Conservation (phyloP, 768 basidiomycete species). For the Calocybe gangraenosa region DNA sequence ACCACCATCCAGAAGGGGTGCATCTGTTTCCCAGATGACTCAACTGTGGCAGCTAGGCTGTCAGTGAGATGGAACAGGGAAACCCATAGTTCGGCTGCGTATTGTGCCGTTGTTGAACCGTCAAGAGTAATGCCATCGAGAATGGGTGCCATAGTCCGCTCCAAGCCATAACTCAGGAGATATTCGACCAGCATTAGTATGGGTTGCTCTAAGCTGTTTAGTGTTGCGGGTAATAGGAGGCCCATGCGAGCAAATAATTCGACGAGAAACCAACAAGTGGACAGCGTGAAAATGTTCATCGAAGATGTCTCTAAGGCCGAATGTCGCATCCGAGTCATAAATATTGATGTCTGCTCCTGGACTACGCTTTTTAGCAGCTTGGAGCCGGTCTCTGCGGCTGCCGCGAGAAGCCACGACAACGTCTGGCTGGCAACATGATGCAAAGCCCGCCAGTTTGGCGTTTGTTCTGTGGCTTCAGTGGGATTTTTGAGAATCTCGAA, state of each 20-base stretch:
- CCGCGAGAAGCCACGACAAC: conserved; percentile 40
- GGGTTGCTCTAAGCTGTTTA: conserved; percentile 22
- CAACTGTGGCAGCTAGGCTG: conserved; percentile 16
- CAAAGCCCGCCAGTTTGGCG: conserved; percentile 35
- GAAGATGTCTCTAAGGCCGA: conserved; percentile 25
- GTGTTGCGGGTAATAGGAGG: conserved; percentile 16
- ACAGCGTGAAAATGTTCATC: conserved; percentile 36
- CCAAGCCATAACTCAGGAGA: conserved; percentile 53
- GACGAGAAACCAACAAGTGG: conserved; percentile 60
- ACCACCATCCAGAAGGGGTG: conserved; percentile 47
- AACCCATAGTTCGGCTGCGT: conserved; percentile 69
- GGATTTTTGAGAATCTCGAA: conserved; percentile 33
- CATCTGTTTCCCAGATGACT: conserved; percentile 10
- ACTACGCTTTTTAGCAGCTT: conserved; percentile 26
- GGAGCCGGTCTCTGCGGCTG: conserved; percentile 29
- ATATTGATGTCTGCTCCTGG: conserved; percentile 30
- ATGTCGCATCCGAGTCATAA: conserved; percentile 36
- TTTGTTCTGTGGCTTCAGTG: conserved; percentile 22
- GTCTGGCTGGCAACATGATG: conserved; percentile 39
- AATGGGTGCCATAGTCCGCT: conserved; percentile 38
- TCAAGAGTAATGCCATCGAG: conserved; percentile 29
- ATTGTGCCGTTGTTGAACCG: conserved; percentile 33
- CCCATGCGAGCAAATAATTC: conserved; percentile 45
- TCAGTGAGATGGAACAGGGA: conserved; percentile 58
- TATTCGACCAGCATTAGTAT: conserved; percentile 39